Evolutionary conservation across 164 flowering plant genomes (phyloP).

Genomic region (Houttuynia cordata): DNA sequence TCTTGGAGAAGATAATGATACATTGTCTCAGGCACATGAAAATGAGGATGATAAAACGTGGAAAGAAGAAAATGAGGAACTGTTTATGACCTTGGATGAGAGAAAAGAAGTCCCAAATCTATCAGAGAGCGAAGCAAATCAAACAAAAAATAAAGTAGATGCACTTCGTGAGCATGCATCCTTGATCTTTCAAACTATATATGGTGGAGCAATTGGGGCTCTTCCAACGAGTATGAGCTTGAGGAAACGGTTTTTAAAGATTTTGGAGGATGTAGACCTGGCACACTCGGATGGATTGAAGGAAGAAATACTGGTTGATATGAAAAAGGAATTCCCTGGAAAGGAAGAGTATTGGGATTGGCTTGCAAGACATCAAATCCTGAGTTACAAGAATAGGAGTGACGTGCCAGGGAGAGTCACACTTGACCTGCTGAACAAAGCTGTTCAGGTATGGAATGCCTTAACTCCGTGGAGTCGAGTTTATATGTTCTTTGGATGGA

Average conservation of each 20-base stretch:
- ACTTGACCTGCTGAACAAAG: slow-evolving; percentile 28
- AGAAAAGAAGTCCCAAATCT: slow-evolving; percentile 15
- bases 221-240: slow-evolving; percentile 56
- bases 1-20: slow-evolving; percentile 66
- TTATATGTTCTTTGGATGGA: not conserved
- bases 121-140: slow-evolving; percentile 18
- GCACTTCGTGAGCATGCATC: slow-evolving; percentile 47
- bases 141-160: slow-evolving; percentile 31
- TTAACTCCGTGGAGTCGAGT: not conserved
- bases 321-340: slow-evolving; percentile 59
- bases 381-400: slow-evolving; percentile 8
- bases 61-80: slow-evolving; percentile 70
- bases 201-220: slow-evolving; percentile 51
- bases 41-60: slow-evolving; percentile 42
- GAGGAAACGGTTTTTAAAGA: slow-evolving; percentile 55
- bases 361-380: slow-evolving; percentile 54
- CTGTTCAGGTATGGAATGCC: slow-evolving; percentile 34
- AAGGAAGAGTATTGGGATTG: slow-evolving; percentile 87
- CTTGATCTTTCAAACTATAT: slow-evolving; percentile 39
- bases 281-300: slow-evolving; percentile 53
- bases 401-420: slow-evolving; percentile 10
- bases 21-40: slow-evolving; percentile 18
- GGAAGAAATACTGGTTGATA: slow-evolving; percentile 41
- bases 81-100: slow-evolving; percentile 52
- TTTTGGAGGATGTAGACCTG: slow-evolving; percentile 45